Conservation (phyloP, 2,329 filamentous ascomycete species). For the Colletotrichum tamarilloi region DNA sequence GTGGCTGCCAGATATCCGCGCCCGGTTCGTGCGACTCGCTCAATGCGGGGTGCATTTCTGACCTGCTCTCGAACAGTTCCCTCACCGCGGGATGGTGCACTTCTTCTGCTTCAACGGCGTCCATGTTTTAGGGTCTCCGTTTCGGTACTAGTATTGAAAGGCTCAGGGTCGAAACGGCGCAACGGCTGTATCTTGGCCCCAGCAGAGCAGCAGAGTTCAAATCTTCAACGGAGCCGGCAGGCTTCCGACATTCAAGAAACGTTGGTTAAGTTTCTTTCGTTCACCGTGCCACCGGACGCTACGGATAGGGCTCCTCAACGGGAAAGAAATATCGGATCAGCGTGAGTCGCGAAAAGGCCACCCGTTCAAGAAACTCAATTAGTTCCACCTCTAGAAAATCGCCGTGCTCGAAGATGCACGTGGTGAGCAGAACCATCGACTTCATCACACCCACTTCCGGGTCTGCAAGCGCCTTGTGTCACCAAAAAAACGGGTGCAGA, state of each 20-base stretch:
- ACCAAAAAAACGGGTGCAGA: not conserved
- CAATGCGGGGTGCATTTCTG: slow-evolving; percentile 4
- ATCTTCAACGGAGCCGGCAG: not conserved
- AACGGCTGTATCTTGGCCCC: not conserved
- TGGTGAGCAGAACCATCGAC: not conserved
- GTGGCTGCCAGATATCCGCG: slow-evolving; percentile 4
- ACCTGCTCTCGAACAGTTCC: slow-evolving; percentile 1
- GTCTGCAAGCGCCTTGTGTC: not conserved
- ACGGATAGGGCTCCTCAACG: not conserved
- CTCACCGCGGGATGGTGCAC: not conserved
- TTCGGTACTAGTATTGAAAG: not conserved
- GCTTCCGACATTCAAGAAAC: not conserved
- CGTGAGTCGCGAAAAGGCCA: not conserved
- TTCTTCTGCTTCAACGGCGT: not conserved
- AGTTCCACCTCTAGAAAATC: not conserved
- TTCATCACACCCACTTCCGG: not conserved
- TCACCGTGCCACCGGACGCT: not conserved
- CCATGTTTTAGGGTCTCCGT: not conserved
- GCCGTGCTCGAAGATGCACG: not conserved
- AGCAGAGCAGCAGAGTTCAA: not conserved
- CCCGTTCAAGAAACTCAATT: not conserved
- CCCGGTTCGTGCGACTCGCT: slow-evolving; percentile 3
- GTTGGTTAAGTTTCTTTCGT: not conserved
- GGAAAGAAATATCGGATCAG: not conserved
- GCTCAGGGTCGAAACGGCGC: not conserved